These are phyloP conservation scores for Aureobasidium zeae DNA, from an alignment of 2,329 filamentous ascomycete genomes.

Conservation along the genomic window DNA sequence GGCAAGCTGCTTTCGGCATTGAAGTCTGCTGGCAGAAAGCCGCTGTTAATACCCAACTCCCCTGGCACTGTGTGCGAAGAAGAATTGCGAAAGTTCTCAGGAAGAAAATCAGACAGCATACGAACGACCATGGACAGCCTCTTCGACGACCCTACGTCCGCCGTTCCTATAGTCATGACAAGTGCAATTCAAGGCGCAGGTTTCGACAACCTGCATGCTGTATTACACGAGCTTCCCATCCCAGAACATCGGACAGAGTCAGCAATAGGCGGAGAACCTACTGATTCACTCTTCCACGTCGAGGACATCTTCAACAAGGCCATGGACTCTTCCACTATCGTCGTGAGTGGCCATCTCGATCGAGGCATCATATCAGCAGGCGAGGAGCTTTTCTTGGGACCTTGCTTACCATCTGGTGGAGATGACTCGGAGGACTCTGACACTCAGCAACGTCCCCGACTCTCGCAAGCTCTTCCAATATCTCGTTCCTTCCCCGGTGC, in stretches of 20 bases:
- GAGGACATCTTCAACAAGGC: conserved; percentile 76
- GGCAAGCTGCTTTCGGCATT: conserved; percentile 65
- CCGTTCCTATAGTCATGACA: conserved; percentile 78
- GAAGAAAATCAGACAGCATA: conserved; percentile 49
- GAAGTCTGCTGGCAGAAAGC: conserved; percentile 64
- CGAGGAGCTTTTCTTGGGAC: conserved; percentile 69
- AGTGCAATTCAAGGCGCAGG: conserved; percentile 80
- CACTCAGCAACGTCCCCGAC: conserved; percentile 23
- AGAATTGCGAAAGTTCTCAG: conserved; percentile 49
- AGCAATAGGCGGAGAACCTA: neutral
- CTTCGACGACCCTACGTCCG: conserved; percentile 34
- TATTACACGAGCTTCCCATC: conserved; percentile 67
- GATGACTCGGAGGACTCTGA: conserved; percentile 31
- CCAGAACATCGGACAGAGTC: conserved; percentile 25
- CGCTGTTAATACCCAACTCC: conserved; percentile 53
- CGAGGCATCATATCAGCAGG: conserved; percentile 70
- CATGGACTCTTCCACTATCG: conserved; percentile 32
- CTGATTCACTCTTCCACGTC: conserved; percentile 56
- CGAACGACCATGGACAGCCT: conserved; percentile 47
- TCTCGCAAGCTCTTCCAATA: conserved; percentile 27
- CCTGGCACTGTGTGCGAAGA: conserved; percentile 26
- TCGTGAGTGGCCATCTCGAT: conserved; percentile 77
- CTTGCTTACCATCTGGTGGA: conserved; percentile 39
- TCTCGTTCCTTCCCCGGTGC: conserved; percentile 43
- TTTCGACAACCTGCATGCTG: conserved; percentile 69